A percentile compares a stretch with the other conserved stretches of the same genome.
Evolutionary conservation across 441 rosid genomes (phyloP).

Genomic region (Rhodomyrtus psidioides): DNA sequence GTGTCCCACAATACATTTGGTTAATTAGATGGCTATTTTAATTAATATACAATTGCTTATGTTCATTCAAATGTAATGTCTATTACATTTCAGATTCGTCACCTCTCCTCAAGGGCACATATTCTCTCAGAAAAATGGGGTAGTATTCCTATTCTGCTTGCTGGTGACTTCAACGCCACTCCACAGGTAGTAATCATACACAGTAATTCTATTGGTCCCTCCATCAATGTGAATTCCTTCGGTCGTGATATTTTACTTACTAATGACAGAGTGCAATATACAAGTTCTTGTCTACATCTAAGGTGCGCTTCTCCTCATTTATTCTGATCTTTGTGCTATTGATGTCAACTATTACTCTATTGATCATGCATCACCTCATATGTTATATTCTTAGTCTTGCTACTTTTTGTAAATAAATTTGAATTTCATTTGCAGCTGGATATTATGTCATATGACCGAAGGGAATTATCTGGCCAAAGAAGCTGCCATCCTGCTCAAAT

Average conservation of each 20-base stretch:
- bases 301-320: conserved; percentile 27
- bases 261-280: conserved; percentile 65
- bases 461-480: conserved; percentile 66
- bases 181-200: conserved; percentile 39
- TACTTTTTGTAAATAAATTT: not conserved
- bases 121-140: conserved; percentile 66
- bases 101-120: conserved; percentile 57
- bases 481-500: conserved; percentile 53
- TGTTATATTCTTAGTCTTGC: not conserved
- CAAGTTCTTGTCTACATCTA: conserved; percentile 57
- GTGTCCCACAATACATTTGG: not conserved
- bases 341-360: not conserved
- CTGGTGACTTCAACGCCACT: conserved; percentile 72
- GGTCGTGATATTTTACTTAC: not conserved
- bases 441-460: conserved; percentile 41
- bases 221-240: not conserved
- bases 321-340: not conserved
- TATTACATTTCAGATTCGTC: conserved; percentile 36
- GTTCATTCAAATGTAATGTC: not conserved
- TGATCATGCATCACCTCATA: not conserved
- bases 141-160: conserved; percentile 47
- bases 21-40: not conserved
- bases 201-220: not conserved
- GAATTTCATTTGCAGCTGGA: conserved; percentile 37
- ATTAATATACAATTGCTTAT: not conserved